A percentile compares a stretch with the other conserved stretches of the same genome.
Conservation (phyloP, 2,329 filamentous ascomycete species). For the Sclerotinia trifoliorum region DNA sequence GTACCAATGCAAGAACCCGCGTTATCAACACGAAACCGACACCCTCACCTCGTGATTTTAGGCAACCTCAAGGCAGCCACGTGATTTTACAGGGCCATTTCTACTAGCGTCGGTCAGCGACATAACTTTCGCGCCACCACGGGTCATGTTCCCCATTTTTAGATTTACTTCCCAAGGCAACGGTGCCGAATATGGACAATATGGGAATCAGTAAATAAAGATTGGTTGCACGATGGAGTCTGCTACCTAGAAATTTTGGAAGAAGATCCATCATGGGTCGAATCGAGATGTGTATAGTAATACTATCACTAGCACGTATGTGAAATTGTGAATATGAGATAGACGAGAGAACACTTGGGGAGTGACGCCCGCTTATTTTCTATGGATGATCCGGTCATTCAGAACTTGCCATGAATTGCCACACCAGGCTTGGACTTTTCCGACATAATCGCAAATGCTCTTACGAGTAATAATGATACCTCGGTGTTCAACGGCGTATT, state of each 20-base stretch:
- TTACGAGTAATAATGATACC: not conserved
- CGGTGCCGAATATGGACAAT: too few relatives aligned
- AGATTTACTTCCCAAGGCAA: not conserved
- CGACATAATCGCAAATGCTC: not conserved
- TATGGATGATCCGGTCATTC: not conserved
- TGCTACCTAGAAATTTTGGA: constrained; percentile 1
- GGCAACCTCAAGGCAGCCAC: constrained; percentile 10
- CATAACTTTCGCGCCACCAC: not conserved
- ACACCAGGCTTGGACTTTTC: not conserved
- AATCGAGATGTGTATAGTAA: not conserved
- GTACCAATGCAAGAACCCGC: not conserved
- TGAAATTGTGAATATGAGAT: not conserved
- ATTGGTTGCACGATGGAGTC: not conserved
- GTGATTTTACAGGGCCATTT: not conserved
- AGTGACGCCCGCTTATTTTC: too few relatives aligned
- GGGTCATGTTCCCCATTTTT: not conserved
- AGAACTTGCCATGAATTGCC: not conserved
- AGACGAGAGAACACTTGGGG: not conserved
- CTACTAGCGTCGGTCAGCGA: not conserved
- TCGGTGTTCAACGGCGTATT: not conserved
- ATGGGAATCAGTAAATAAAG: too few relatives aligned
- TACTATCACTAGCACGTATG: not conserved
- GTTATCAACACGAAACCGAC: not conserved
- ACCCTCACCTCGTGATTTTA: constrained; percentile 13
- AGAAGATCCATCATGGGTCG: not conserved